These are phyloP conservation scores for Edaphochlamys debaryana DNA, from an alignment of 139 green algal genomes.

Conservation along the genomic window DNA sequence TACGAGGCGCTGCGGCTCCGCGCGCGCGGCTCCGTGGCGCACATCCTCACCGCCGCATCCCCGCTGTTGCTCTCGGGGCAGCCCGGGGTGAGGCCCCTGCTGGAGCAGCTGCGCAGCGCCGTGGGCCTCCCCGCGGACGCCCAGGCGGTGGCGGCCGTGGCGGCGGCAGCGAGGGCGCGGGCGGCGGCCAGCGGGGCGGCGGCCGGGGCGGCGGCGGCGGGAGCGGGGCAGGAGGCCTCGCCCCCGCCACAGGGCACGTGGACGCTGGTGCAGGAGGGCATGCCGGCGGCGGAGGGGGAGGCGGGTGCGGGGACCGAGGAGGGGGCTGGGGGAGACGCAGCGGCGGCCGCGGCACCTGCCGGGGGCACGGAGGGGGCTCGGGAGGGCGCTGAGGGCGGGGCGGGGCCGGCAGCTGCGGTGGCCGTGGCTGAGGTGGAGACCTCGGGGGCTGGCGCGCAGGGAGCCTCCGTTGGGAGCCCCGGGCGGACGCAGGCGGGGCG, in stretches of 20 bases:
- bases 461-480: not conserved
- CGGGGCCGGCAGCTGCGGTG: no score
- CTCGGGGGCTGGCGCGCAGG: no score
- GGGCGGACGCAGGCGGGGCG: not conserved
- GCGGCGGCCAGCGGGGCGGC: no score
- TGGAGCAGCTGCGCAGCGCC: not conserved
- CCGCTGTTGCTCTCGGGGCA: not conserved
- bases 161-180: no score
- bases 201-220: no score
- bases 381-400: no score
- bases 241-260: no score
- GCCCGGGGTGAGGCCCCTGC: not conserved
- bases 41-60: not conserved
- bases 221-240: no score
- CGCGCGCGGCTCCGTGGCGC: not conserved
- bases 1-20: conserved; percentile 8
- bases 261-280: no score
- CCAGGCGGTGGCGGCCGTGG: not conserved
- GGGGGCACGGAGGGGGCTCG: no score
- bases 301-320: not conserved
- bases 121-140: not conserved
- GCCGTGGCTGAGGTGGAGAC: no score
- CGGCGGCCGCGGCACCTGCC: not conserved
- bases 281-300: no score
- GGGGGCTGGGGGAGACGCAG: not conserved